phyloP scores from a whole-genome alignment of 257 asterid species.

The Schizonepeta tenuifolia region DNA sequence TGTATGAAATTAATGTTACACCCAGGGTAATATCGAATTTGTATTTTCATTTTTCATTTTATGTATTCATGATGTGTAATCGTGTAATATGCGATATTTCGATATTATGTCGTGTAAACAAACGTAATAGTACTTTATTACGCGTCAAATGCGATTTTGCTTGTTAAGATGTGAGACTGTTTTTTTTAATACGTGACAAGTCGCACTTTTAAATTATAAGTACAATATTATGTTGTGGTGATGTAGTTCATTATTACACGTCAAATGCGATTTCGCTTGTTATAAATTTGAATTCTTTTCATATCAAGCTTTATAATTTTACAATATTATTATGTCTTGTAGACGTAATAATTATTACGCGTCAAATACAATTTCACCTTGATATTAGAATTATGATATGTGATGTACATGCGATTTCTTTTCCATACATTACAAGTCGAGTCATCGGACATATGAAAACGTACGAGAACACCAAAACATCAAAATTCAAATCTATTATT shows the following conservation, averaged over 20 bases:
- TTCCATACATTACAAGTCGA: too few species aligned
- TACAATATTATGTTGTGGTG: too few species aligned
- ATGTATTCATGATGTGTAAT: background rate
- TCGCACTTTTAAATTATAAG: too few species aligned
- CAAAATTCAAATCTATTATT: too few species aligned
- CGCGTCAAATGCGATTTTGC: background rate
- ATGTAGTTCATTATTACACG: background rate
- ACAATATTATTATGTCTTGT: too few species aligned
- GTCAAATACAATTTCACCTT: background rate
- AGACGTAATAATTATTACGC: too few species aligned
- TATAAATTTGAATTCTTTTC: too few species aligned
- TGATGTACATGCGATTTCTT: background rate
- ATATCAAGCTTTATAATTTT: too few species aligned
- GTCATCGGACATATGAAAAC: too few species aligned
- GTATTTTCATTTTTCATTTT: background rate
- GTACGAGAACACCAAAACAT: too few species aligned
- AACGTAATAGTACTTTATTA: background rate
- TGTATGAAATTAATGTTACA: slow-evolving; percentile 31
- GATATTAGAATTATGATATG: background rate
- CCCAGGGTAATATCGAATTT: background rate
- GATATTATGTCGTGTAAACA: background rate
- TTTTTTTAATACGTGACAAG: too few species aligned
- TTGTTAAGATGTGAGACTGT: background rate
- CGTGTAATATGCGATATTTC: background rate
- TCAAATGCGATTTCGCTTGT: background rate